Evolutionary conservation across 768 basidiomycete genomes (phyloP).

Genomic region (Boletus edulis): DNA sequence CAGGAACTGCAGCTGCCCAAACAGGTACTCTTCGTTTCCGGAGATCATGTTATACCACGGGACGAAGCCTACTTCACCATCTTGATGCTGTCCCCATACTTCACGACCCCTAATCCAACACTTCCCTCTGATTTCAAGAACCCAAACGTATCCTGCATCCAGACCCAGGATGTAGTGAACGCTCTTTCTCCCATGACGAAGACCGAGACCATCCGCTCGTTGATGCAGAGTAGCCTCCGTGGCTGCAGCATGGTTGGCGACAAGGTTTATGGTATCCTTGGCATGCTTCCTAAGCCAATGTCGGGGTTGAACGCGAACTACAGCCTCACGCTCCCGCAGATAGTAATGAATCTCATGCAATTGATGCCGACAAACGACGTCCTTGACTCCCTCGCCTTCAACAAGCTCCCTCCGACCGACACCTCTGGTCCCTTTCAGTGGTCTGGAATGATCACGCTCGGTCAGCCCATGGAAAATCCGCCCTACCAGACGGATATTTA

Average conservation of each 20-base stretch:
- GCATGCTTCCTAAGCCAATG: neutral
- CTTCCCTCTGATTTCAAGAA: neutral
- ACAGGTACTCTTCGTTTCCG: conserved; percentile 4
- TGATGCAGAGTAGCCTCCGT: conserved; percentile 5
- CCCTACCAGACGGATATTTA: conserved; percentile 3
- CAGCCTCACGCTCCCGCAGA: neutral
- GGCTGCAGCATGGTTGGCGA: neutral
- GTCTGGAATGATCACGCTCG: conserved; percentile 4
- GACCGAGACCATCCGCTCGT: conserved; percentile 1
- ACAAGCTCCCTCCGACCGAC: neutral
- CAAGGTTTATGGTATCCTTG: conserved; percentile 9
- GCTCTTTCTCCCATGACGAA: conserved; percentile 1
- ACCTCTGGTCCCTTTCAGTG: neutral
- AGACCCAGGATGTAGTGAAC: conserved; percentile 2
- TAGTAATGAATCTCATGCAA: conserved; percentile 1
- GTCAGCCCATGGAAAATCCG: conserved; percentile 1
- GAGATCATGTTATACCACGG: neutral
- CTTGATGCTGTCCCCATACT: conserved; percentile 5
- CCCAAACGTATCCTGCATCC: neutral
- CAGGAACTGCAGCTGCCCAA: conserved; percentile 4
- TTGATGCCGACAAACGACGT: conserved; percentile 2
- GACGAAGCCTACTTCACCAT: conserved; percentile 1
- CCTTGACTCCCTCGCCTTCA: conserved; percentile 9
- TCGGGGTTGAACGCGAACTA: neutral
- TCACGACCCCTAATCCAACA: neutral